These are phyloP conservation scores for Saposhnikovia divaricata DNA, from an alignment of 129 eudicot genomes.

Conservation along the genomic window DNA sequence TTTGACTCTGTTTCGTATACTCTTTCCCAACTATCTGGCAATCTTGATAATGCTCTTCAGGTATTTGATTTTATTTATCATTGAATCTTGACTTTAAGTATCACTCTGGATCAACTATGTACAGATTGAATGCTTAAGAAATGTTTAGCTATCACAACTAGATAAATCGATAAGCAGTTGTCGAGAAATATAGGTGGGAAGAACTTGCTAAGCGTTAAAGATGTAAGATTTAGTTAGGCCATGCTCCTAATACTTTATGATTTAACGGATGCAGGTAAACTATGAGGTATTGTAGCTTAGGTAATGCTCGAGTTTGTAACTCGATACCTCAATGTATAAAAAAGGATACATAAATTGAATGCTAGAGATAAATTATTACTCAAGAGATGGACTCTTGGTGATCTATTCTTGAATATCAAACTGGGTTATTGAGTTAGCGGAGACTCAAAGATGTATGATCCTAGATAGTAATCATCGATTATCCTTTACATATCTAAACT, in stretches of 20 bases:
- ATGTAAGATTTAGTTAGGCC: not conserved
- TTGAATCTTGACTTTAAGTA: too few species aligned
- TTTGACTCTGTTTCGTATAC: constrained; percentile 73
- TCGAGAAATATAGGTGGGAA: too few species aligned
- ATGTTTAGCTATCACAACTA: not conserved
- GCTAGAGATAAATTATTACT: not conserved
- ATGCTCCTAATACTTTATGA: not conserved
- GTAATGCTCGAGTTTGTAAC: not conserved
- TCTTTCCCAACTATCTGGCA: constrained; percentile 62
- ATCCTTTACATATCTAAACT: not conserved
- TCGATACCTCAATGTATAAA: not conserved
- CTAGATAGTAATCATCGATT: not conserved
- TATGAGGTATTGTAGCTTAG: not conserved
- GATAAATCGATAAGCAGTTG: too few species aligned
- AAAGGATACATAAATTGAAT: not conserved
- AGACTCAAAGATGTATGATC: not conserved
- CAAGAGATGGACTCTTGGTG: not conserved
- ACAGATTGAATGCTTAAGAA: not conserved
- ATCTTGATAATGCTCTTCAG: constrained; percentile 78
- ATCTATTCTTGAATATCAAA: not conserved
- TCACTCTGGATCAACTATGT: not conserved
- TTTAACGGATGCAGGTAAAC: not conserved
- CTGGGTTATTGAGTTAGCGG: not conserved
- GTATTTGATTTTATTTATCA: constrained; percentile 17
- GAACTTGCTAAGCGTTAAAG: not conserved